These are phyloP conservation scores for Leucocoprinus birnbaumii DNA, from an alignment of 768 basidiomycete genomes.

Conservation along the genomic window DNA sequence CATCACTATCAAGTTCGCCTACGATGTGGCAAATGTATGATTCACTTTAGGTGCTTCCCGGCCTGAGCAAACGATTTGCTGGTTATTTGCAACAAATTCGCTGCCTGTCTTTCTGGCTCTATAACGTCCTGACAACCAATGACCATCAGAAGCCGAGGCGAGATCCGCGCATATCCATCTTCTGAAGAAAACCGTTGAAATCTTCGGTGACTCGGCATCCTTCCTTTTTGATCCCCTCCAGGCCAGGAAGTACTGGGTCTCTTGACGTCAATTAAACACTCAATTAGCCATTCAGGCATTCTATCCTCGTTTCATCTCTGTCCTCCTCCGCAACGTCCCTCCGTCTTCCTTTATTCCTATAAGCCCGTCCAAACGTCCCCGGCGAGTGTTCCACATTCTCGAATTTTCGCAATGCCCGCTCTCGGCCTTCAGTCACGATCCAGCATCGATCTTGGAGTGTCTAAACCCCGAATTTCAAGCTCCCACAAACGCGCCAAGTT, in stretches of 20 bases:
- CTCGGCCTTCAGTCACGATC: conserved; percentile 19
- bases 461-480: conserved; percentile 16
- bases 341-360: conserved; percentile 24
- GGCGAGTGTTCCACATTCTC: conserved; percentile 29
- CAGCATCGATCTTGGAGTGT: conserved; percentile 2
- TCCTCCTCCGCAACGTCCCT: conserved; percentile 24
- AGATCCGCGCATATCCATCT: conserved; percentile 40
- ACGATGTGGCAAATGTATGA: not conserved
- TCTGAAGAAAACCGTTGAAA: conserved; percentile 19
- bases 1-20: too few species aligned
- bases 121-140: conserved; percentile 34
- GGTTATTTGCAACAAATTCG: conserved; percentile 21
- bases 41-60: conserved; percentile 9
- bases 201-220: conserved; percentile 28
- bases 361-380: conserved; percentile 31
- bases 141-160: conserved; percentile 34
- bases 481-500: conserved; percentile 13
- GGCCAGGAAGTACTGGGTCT: conserved; percentile 27
- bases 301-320: conserved; percentile 26
- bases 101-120: conserved; percentile 27
- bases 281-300: conserved; percentile 31
- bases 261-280: conserved; percentile 46
- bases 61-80: not conserved
- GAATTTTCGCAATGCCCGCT: conserved; percentile 29
- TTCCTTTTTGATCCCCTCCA: conserved; percentile 25